Percentiles rank a stretch among this genome's conserved stretches.
phyloP scores from a whole-genome alignment of 2,329 filamentous ascomycete species.

The Claviceps sp. region DNA sequence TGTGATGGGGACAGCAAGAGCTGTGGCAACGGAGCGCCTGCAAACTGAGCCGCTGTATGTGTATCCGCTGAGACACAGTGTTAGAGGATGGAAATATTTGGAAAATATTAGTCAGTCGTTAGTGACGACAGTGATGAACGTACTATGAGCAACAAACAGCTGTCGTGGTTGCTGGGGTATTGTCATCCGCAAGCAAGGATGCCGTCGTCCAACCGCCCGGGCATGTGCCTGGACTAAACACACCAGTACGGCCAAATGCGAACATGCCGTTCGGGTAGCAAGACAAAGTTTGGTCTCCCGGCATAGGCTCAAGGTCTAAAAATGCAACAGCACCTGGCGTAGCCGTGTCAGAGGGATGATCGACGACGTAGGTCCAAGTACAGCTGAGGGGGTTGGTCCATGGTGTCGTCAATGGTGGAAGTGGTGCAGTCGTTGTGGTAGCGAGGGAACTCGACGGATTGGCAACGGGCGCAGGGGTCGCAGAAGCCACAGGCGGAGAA shows the following conservation, averaged over 20 bases:
- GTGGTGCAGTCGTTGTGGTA: slow-evolving; percentile 8
- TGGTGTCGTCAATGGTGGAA: slow-evolving; percentile 24
- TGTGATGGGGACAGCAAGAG: slow-evolving; percentile 22
- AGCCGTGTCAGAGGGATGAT: slow-evolving; percentile 12
- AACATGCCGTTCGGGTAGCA: slow-evolving; percentile 30
- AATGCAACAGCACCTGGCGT: slow-evolving; percentile 20
- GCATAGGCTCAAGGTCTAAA: slow-evolving; percentile 23
- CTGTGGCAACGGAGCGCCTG: slow-evolving; percentile 21
- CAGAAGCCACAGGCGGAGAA: slow-evolving; percentile 7
- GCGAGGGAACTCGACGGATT: not conserved
- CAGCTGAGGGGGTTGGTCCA: slow-evolving; percentile 24
- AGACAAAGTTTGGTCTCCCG: slow-evolving; percentile 23
- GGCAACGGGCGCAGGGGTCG: not conserved
- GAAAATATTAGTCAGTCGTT: not conserved
- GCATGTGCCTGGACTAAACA: slow-evolving; percentile 27
- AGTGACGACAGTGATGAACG: slow-evolving; percentile 8
- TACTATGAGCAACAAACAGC: slow-evolving; percentile 29
- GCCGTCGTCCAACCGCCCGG: slow-evolving; percentile 27
- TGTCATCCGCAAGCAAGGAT: slow-evolving; percentile 17
- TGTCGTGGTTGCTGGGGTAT: slow-evolving; percentile 15
- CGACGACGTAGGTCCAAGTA: slow-evolving; percentile 25
- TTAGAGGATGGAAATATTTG: not conserved
- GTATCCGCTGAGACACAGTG: slow-evolving; percentile 17
- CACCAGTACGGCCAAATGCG: slow-evolving; percentile 20
- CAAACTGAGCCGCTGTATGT: slow-evolving; percentile 20